Evolutionary conservation across 345 rosid species (phyloP).

Genomic region (Viola odorata): DNA sequence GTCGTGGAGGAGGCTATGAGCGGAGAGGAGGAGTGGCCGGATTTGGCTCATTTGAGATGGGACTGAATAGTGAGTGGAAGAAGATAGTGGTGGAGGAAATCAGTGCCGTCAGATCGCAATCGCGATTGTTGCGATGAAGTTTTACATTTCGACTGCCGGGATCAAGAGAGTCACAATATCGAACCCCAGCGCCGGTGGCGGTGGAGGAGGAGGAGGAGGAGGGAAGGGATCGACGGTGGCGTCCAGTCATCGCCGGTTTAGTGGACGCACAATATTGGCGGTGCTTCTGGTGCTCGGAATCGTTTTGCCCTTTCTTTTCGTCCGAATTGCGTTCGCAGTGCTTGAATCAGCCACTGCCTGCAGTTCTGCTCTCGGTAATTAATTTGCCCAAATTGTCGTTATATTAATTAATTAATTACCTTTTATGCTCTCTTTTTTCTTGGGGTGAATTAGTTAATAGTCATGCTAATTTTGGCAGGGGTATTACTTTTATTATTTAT

Average conservation of each 20-base stretch:
- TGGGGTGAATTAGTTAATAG: background rate
- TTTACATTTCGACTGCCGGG: conserved; percentile 61
- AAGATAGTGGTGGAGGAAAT: no score
- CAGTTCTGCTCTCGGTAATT: conserved; percentile 49
- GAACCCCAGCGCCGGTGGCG: conserved; percentile 30
- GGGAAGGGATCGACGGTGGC: conserved; percentile 34
- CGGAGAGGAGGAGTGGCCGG: no score
- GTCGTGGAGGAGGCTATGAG: no score
- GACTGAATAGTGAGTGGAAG: no score
- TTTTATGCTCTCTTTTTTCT: background rate
- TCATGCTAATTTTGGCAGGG: background rate
- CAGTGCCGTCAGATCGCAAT: background rate
- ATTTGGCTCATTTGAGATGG: no score
- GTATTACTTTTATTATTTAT: no score
- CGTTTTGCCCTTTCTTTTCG: conserved; percentile 55
- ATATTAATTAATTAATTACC: background rate
- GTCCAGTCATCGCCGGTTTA: conserved; percentile 42
- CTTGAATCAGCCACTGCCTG: conserved; percentile 72
- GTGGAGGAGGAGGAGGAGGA: no score
- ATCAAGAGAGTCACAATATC: conserved; percentile 59
- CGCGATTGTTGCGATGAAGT: conserved; percentile 40
- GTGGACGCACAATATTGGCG: conserved; percentile 47
- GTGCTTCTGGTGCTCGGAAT: conserved; percentile 51
- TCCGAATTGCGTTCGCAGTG: conserved; percentile 63
- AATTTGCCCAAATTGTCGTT: background rate